Conservation (phyloP, 768 basidiomycete species). For the Pisolithus sp. region DNA sequence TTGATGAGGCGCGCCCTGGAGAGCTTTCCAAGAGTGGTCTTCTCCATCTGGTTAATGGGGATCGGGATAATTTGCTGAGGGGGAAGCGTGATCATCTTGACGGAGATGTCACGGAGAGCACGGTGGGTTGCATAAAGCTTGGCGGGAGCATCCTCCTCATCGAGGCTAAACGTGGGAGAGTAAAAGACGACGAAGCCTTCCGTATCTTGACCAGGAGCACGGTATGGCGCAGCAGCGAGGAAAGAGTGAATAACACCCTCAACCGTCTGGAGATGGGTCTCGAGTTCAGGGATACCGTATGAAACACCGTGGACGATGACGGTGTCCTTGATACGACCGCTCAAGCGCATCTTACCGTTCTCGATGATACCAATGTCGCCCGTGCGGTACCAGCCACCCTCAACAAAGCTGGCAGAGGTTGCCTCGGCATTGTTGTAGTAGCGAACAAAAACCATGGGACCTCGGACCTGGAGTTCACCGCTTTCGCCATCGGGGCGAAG, state of each 20-base stretch:
- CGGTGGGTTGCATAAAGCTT: conserved; percentile 18
- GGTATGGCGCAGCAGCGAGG: conserved; percentile 34
- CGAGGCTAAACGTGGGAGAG: conserved; percentile 18
- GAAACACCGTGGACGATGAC: conserved; percentile 41
- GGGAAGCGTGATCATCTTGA: conserved; percentile 26
- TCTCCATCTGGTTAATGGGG: conserved; percentile 31
- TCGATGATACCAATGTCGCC: conserved; percentile 43
- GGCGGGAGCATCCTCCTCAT: conserved; percentile 13
- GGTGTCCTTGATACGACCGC: conserved; percentile 38
- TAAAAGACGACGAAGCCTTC: conserved; percentile 42
- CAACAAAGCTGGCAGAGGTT: conserved; percentile 39
- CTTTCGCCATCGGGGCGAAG: conserved; percentile 23
- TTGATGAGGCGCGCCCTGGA: conserved; percentile 29
- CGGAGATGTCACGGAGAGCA: conserved; percentile 23
- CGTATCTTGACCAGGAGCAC: conserved; percentile 32
- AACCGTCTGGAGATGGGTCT: conserved; percentile 34
- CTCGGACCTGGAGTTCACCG: conserved; percentile 36
- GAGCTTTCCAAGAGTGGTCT: conserved; percentile 38
- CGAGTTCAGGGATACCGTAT: conserved; percentile 33
- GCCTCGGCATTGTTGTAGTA: conserved; percentile 44
- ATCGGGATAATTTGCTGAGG: conserved; percentile 35
- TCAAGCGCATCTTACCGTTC: conserved; percentile 27
- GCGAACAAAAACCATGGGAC: conserved; percentile 33
- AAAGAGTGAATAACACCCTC: conserved; percentile 30
- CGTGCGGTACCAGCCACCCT: conserved; percentile 49